These are phyloP conservation scores for Trametes elegans DNA, from an alignment of 768 basidiomycete species.

Conservation along the genomic window DNA sequence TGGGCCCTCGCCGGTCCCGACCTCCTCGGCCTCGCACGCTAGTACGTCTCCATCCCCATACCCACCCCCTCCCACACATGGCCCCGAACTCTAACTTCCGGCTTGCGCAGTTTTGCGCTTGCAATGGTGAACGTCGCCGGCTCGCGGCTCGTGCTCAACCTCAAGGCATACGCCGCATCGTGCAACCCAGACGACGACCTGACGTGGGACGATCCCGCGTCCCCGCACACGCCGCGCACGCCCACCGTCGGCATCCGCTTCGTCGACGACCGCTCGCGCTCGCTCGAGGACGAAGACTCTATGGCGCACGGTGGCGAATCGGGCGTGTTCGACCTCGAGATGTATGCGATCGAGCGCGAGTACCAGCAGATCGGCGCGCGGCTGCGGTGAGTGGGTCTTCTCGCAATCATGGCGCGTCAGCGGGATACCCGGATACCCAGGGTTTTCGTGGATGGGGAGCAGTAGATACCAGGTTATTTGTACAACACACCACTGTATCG, in stretches of 20 bases:
- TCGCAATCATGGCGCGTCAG: too few relatives aligned
- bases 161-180: conserved; percentile 25
- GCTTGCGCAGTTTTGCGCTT: conserved; percentile 27
- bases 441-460: too few relatives aligned
- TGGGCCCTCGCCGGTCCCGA: conserved; percentile 29
- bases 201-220: conserved; percentile 6
- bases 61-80: not conserved
- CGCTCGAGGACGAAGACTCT: not conserved
- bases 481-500: conserved; percentile 16
- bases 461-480: conserved; percentile 13
- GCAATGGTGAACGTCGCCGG: conserved; percentile 30
- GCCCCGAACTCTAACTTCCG: not conserved
- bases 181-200: conserved; percentile 7
- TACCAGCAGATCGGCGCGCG: conserved; percentile 27
- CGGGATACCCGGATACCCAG: too few relatives aligned
- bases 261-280: not conserved
- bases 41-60: conserved; percentile 17
- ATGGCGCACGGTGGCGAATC: not conserved
- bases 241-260: not conserved
- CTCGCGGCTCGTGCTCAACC: conserved; percentile 28
- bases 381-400: conserved; percentile 4
- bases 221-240: not conserved
- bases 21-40: conserved; percentile 28
- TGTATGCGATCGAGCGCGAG: conserved; percentile 28
- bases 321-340: conserved; percentile 23